Conservation (phyloP, 176 grass and related monocot genomes). For the Elymus sibiricus region DNA sequence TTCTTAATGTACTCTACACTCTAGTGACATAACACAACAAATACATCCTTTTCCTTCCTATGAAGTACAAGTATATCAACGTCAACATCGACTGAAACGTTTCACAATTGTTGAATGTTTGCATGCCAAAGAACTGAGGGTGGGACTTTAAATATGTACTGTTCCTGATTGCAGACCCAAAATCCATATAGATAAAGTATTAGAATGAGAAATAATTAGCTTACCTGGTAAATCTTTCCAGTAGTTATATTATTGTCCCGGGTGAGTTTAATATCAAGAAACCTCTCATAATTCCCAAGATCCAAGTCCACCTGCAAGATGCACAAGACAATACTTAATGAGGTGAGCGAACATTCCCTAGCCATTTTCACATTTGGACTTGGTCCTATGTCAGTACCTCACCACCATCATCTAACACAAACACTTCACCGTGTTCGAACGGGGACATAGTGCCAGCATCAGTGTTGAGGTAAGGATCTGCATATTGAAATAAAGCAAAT, state of each 20-base stretch:
- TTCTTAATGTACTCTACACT: constrained; percentile 12
- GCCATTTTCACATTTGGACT: constrained; percentile 1
- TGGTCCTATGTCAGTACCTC: constrained; percentile 39
- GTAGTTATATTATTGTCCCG: constrained; percentile 79
- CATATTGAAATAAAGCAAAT: constrained; percentile 22
- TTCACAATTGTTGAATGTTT: constrained; percentile 21
- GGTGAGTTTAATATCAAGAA: constrained; percentile 71
- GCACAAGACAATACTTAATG: not conserved
- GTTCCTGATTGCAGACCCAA: not conserved
- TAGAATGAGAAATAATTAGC: too few relatives aligned
- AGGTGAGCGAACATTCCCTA: not conserved
- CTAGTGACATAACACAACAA: constrained; percentile 24
- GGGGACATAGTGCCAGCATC: constrained; percentile 75
- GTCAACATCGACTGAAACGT: not conserved
- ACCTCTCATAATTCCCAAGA: constrained; percentile 75
- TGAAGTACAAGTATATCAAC: constrained; percentile 10
- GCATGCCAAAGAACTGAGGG: not conserved
- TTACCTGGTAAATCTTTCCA: constrained; percentile 76
- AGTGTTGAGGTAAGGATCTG: constrained; percentile 63
- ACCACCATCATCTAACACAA: constrained; percentile 69
- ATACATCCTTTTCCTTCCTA: constrained; percentile 17
- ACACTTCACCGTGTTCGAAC: constrained; percentile 63
- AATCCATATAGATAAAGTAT: too few relatives aligned
- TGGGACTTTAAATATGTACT: not conserved
- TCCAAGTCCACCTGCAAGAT: constrained; percentile 67